These are phyloP conservation scores for Sugiyamaella americana DNA, from an alignment of 805 yeast genomes.

Conservation along the genomic window DNA sequence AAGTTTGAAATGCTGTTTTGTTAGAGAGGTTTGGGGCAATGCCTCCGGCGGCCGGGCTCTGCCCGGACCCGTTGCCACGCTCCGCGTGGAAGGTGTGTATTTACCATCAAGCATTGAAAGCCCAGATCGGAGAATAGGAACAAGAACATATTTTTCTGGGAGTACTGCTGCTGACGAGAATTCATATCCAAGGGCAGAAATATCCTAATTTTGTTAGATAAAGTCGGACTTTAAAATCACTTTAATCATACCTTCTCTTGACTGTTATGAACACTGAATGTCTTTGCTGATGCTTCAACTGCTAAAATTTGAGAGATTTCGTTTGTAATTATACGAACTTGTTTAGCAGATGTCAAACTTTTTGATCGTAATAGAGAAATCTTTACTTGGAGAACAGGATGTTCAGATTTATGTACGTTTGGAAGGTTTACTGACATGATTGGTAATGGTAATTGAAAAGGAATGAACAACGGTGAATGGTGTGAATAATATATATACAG, in stretches of 20 bases:
- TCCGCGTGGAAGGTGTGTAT: no score
- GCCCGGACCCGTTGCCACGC: no score
- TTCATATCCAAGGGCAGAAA: slow-evolving; percentile 11
- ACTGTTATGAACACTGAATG: slow-evolving; percentile 16
- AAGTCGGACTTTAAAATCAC: no score
- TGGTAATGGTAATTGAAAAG: no score
- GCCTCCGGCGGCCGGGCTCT: no score
- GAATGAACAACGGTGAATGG: no score
- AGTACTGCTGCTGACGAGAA: slow-evolving; percentile 11
- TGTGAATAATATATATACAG: no score
- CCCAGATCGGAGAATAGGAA: slow-evolving; percentile 32
- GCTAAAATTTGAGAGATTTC: slow-evolving; percentile 26
- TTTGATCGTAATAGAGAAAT: slow-evolving; percentile 25
- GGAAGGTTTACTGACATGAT: no score
- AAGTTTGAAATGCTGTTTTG: slow-evolving; percentile 21
- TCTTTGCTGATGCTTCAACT: slow-evolving; percentile 22
- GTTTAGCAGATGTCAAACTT: slow-evolving; percentile 15
- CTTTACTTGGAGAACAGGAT: slow-evolving; percentile 25
- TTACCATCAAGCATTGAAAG: slow-evolving; percentile 26
- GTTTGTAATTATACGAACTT: slow-evolving; percentile 20
- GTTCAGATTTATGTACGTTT: slow-evolving; percentile 19
- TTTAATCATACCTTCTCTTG: neutral
- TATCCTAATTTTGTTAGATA: no score
- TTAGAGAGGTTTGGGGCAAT: no score
- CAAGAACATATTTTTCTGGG: slow-evolving; percentile 23